phyloP scores from a whole-genome alignment of 129 eudicot genomes.

The Tagetes erecta region DNA sequence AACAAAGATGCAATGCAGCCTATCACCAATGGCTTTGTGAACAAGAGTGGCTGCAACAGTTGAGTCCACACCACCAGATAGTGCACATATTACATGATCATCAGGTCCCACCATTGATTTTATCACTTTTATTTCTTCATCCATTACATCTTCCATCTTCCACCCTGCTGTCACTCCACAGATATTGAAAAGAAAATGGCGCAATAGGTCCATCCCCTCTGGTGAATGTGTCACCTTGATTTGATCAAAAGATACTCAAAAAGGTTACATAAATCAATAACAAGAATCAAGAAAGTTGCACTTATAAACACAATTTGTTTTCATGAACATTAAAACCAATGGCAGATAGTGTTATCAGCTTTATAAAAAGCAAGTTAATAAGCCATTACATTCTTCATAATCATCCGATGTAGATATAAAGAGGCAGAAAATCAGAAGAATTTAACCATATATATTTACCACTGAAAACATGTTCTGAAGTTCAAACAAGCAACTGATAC shows the following conservation, averaged over 20 bases:
- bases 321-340: no score
- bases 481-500: no score
- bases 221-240: slow-evolving; percentile 91
- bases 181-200: slow-evolving; percentile 67
- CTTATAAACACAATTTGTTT: no score
- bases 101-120: slow-evolving; percentile 62
- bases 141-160: slow-evolving; percentile 89
- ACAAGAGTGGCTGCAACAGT: slow-evolving; percentile 98
- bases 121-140: slow-evolving; percentile 70
- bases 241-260: background rate
- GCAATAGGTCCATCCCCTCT: slow-evolving; percentile 75
- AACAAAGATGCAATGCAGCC: slow-evolving; percentile 91
- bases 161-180: slow-evolving; percentile 79
- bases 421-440: no score
- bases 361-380: no score
- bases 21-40: slow-evolving; percentile 87
- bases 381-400: no score
- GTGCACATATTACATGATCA: slow-evolving; percentile 92
- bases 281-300: no score
- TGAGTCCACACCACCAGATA: slow-evolving; percentile 98
- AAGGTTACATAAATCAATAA: no score
- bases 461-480: no score
- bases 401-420: no score
- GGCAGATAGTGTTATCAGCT: no score
- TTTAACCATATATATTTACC: no score